These are phyloP conservation scores for Saccharomyces hybrid DNA, from an alignment of 1,139 yeast genomes.

Conservation along the genomic window DNA sequence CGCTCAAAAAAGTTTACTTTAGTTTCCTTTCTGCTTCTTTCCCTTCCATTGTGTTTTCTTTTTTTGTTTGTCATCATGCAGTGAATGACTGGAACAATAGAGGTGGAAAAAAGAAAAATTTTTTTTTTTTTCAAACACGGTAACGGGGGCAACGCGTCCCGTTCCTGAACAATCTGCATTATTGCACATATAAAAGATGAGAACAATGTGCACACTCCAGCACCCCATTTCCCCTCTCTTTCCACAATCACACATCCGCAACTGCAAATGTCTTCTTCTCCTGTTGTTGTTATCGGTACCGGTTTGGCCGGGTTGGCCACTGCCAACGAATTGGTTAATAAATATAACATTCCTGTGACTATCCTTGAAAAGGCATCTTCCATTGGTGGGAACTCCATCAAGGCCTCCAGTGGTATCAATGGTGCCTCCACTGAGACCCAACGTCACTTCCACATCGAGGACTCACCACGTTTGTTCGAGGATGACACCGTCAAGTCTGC, in stretches of 20 bases:
- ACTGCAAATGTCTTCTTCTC: constrained; percentile 8
- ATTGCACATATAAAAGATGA: not conserved
- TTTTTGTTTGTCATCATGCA: not conserved
- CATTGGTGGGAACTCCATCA: constrained; percentile 71
- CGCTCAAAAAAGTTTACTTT: not conserved
- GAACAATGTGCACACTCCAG: not conserved
- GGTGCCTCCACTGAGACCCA: constrained; percentile 67
- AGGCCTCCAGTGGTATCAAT: constrained; percentile 78
- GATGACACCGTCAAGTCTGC: constrained; percentile 64
- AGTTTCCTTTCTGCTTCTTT: not conserved
- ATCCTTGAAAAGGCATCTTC: constrained; percentile 56
- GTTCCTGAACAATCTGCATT: not conserved
- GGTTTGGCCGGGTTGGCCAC: constrained; percentile 79
- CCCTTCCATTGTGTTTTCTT: not conserved
- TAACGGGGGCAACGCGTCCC: not conserved
- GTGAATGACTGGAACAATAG: not conserved
- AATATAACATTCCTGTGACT: constrained; percentile 47
- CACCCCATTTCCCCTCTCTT: not conserved
- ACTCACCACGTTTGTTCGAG: constrained; percentile 52
- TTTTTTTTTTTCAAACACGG: not conserved
- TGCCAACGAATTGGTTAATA: constrained; percentile 55
- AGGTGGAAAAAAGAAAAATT: not conserved
- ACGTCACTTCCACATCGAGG: constrained; percentile 40
- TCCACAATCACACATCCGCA: not conserved
- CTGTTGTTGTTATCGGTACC: constrained; percentile 64